These are phyloP conservation scores for Rhypophila decipiens DNA, from an alignment of 495 filamentous ascomycete species.

Conservation along the genomic window DNA sequence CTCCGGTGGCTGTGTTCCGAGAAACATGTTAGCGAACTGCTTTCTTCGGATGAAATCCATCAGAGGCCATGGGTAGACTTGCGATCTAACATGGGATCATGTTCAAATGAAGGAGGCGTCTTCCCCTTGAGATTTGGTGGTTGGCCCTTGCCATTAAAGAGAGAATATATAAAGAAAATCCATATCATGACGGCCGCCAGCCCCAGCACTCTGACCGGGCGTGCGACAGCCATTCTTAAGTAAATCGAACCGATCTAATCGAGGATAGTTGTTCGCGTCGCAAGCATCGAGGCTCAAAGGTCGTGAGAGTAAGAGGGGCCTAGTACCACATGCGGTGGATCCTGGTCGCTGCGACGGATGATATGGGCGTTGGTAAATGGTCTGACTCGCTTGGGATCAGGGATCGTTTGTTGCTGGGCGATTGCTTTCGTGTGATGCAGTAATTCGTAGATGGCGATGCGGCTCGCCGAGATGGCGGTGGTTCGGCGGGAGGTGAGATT, in stretches of 20 bases:
- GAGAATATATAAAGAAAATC: constrained; percentile 66
- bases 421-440: no score
- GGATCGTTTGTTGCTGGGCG: no score
- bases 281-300: background rate
- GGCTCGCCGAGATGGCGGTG: no score
- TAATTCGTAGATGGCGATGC: no score
- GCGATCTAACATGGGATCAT: constrained; percentile 83
- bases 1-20: constrained; percentile 57
- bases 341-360: no score
- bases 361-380: no score
- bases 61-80: constrained; percentile 7
- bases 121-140: constrained; percentile 12
- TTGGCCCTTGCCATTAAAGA: constrained; percentile 46
- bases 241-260: background rate
- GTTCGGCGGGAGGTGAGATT: no score
- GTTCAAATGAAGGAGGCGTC: constrained; percentile 46
- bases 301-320: background rate
- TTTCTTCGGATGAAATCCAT: background rate
- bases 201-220: constrained; percentile 72
- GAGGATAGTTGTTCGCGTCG: background rate
- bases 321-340: no score
- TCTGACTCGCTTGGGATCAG: no score
- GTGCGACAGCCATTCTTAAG: constrained; percentile 73
- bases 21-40: constrained; percentile 2
- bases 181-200: constrained; percentile 62